Conservation (phyloP, 2,329 filamentous ascomycete species). For the Aspergillus sp. region DNA sequence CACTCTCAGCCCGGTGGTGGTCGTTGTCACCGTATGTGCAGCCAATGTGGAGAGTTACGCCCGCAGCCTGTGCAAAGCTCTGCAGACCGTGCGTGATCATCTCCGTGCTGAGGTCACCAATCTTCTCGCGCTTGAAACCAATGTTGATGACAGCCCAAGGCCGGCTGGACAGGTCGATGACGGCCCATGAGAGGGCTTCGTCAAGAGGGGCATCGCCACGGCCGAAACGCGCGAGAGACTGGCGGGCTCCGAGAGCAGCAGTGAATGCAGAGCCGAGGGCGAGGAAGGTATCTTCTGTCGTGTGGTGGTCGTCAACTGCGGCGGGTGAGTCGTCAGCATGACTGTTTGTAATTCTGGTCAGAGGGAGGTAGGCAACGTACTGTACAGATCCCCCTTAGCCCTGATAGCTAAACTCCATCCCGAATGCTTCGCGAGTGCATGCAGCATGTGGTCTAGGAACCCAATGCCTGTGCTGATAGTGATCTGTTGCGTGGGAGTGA, state of each 20-base stretch:
- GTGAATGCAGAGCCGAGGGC: slow-evolving; percentile 86
- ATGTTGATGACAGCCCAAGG: slow-evolving; percentile 83
- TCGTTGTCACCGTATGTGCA: slow-evolving; percentile 89
- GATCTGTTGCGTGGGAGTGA: slow-evolving; percentile 81
- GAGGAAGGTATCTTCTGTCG: slow-evolving; percentile 91
- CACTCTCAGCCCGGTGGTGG: slow-evolving; percentile 93
- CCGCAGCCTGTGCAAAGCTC: slow-evolving; percentile 87
- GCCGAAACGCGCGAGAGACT: slow-evolving; percentile 86
- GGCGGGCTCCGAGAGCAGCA: slow-evolving; percentile 70
- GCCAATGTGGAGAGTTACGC: slow-evolving; percentile 93
- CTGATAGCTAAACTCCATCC: slow-evolving; percentile 86
- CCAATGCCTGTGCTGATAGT: slow-evolving; percentile 90
- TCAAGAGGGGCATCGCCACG: slow-evolving; percentile 91
- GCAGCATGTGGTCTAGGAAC: slow-evolving; percentile 98
- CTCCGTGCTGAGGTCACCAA: slow-evolving; percentile 89
- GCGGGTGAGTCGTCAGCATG: neutral
- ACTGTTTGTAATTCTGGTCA: neutral
- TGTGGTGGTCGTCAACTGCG: slow-evolving; percentile 96
- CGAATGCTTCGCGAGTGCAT: slow-evolving; percentile 91
- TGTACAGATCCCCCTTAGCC: slow-evolving; percentile 88
- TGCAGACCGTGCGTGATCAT: slow-evolving; percentile 97
- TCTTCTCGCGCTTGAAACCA: slow-evolving; percentile 84
- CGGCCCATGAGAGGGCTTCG: slow-evolving; percentile 88
- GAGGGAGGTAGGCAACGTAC: slow-evolving; percentile 50
- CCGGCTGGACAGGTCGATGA: slow-evolving; percentile 91